Evolutionary conservation across 768 basidiomycete species (phyloP).

Genomic region (Lactarius pseudohatsudake): DNA sequence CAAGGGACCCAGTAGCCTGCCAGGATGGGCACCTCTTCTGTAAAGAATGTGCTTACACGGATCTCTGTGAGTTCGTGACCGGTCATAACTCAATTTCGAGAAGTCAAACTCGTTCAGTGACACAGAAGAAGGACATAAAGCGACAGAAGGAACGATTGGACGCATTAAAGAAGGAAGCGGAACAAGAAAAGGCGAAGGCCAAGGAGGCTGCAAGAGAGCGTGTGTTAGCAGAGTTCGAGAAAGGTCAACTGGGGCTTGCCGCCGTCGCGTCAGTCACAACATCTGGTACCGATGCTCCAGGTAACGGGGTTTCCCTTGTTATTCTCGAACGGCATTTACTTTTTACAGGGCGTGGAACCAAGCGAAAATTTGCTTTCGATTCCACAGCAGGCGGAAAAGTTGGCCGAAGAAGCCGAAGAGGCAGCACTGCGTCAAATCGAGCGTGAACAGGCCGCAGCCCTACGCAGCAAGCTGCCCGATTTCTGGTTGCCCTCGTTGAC

Average conservation of each 20-base stretch:
- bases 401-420: slow-evolving; percentile 83
- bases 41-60: slow-evolving; percentile 89
- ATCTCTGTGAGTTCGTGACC: slow-evolving; percentile 58
- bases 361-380: slow-evolving; percentile 88
- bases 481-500: slow-evolving; percentile 97
- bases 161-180: slow-evolving; percentile 73
- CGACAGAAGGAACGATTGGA: slow-evolving; percentile 82
- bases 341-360: slow-evolving; percentile 54
- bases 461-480: slow-evolving; percentile 89
- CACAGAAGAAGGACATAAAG: slow-evolving; percentile 92
- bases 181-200: slow-evolving; percentile 69
- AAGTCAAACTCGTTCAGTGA: slow-evolving; percentile 47
- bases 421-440: slow-evolving; percentile 82
- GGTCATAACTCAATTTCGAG: neutral
- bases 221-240: slow-evolving; percentile 88
- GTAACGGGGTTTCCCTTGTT: slow-evolving; percentile 35
- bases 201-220: slow-evolving; percentile 80
- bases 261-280: slow-evolving; percentile 43
- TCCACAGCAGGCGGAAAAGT: slow-evolving; percentile 62
- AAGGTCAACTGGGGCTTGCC: slow-evolving; percentile 74
- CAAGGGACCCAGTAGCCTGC: slow-evolving; percentile 83
- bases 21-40: slow-evolving; percentile 89
- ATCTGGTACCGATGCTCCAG: slow-evolving; percentile 41
- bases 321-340: neutral
- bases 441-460: slow-evolving; percentile 77